Percentiles rank a stretch among this genome's conserved stretches.
phyloP scores from a whole-genome alignment of 106 monocot species.

The Hemerocallis citrina region DNA sequence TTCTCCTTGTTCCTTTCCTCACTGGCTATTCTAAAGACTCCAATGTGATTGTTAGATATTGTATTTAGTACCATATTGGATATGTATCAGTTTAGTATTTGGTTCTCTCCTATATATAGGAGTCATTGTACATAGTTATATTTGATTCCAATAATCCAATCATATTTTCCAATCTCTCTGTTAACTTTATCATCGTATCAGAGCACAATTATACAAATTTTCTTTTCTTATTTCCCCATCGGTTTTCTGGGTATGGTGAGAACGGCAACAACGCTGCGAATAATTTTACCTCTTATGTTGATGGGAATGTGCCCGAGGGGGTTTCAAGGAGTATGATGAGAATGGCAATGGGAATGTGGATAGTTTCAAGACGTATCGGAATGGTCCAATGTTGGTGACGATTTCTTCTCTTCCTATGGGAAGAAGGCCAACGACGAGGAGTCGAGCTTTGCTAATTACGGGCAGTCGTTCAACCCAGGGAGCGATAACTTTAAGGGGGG shows the following conservation, averaged over 20 bases:
- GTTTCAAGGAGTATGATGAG: constrained; percentile 73
- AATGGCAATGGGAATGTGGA: constrained; percentile 21
- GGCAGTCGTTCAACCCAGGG: constrained; percentile 66
- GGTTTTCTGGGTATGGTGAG: constrained; percentile 58
- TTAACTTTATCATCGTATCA: no score
- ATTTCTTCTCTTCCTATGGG: constrained; percentile 66
- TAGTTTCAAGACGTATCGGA: constrained; percentile 59
- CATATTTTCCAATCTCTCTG: no score
- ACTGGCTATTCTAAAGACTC: constrained; percentile 46
- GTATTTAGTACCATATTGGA: no score
- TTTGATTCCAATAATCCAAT: no score
- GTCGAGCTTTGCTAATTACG: constrained; percentile 58
- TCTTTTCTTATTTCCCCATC: no score
- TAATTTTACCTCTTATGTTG: constrained; percentile 50
- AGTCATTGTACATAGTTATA: no score
- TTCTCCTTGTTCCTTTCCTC: no score
- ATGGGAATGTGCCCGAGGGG: constrained; percentile 62
- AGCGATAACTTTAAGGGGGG: constrained; percentile 48
- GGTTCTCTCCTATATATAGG: no score
- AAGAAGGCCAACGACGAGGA: constrained; percentile 30
- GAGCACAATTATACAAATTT: no score
- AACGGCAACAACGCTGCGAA: constrained; percentile 19
- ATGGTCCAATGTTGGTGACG: constrained; percentile 84
- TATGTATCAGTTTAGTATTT: no score
- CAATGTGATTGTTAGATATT: constrained; percentile 65